Evolutionary conservation across 2,329 filamentous ascomycete species (phyloP), one percentile per base, ranked within the genome.

Genomic region (Calycina herbarum): DNA sequence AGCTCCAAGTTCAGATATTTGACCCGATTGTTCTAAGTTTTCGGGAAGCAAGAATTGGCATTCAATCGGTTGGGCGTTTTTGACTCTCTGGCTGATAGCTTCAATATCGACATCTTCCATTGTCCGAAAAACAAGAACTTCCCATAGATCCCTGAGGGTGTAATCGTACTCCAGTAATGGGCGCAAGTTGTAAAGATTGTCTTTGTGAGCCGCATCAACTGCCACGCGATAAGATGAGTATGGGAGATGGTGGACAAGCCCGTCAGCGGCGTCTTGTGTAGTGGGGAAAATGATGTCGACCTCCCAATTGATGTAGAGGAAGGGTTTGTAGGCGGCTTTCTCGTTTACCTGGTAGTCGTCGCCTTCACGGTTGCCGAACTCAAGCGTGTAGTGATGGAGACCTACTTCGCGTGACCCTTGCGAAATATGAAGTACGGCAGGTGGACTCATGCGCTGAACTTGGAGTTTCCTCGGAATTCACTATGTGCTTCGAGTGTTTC

Each of bases 301-400:
- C 2, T 38, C 33, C 58, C 58, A 45, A 27, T 60, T 45, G n/a
- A 60, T 33, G 58, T 45, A 45, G n/a, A 60, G 20, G 8, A 17
- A 35, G 15, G 58, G 51, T 57, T 57, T 5, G 13, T 27, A 35
- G 6, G 13, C 20, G 33, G 17, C 40, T 8, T 27, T 33, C 7
- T 38, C 58, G 15, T 27, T 60, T 10, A 31, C 58, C n/a, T 45
- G 24, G n/a, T 29, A 60, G 10, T 29, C 6, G 15, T 17, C 6
- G 13, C n/a, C 40, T 15, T 45, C 42, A 20, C 6, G 17, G 15
- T 31, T 60, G 24, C 58, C 58, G 66, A 68, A 5, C 62, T 71
- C 10, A 61, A 72, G 40, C 69, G 62, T 35, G 31, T 54, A 62
- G 17, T 62, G n/a, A 1, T 45, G n/a, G 5, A 62, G 33, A n/a